A percentile compares a stretch with the other conserved stretches of the same genome.
Conservation (phyloP, 495 filamentous ascomycete genomes). For the Xylaria palmicola region DNA sequence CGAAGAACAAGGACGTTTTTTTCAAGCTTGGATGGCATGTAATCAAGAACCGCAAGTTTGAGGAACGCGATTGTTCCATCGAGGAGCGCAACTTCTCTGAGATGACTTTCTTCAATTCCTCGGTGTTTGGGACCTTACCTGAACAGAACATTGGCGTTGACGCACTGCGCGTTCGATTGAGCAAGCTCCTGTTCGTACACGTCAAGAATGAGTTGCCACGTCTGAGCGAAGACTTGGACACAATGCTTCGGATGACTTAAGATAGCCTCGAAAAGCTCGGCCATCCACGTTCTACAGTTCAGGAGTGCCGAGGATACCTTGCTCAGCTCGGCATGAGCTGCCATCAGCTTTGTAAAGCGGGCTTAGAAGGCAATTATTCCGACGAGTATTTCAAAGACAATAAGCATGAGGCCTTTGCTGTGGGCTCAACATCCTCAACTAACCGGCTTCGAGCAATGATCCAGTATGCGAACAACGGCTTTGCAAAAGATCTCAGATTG, state of each 20-base stretch:
- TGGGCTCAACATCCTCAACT: not conserved
- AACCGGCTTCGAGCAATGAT: slow-evolving; percentile 7
- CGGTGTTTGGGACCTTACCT: not conserved
- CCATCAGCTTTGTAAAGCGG: slow-evolving; percentile 19
- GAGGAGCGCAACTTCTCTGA: not conserved
- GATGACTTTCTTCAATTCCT: slow-evolving; percentile 2
- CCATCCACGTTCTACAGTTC: slow-evolving; percentile 4
- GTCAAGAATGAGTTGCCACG: slow-evolving; percentile 24
- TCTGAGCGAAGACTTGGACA: slow-evolving; percentile 15
- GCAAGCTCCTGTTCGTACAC: slow-evolving; percentile 18
- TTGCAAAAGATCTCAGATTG: not conserved
- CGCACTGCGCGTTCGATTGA: slow-evolving; percentile 14
- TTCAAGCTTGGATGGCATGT: slow-evolving; percentile 49
- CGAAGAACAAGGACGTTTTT: slow-evolving; percentile 35
- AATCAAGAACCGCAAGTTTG: slow-evolving; percentile 38
- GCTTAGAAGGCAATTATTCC: slow-evolving; percentile 19
- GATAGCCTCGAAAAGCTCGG: slow-evolving; percentile 16
- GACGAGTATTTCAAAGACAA: not conserved
- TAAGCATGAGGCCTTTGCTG: not conserved
- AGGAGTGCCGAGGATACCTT: slow-evolving; percentile 17
- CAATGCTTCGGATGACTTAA: slow-evolving; percentile 2
- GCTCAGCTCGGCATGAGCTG: slow-evolving; percentile 18
- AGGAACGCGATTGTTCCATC: not conserved
- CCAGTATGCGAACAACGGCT: slow-evolving; percentile 3
- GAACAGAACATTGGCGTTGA: slow-evolving; percentile 8